These are phyloP conservation scores for Emergomyces orientalis DNA, from an alignment of 2,329 filamentous ascomycete species.

Conservation along the genomic window DNA sequence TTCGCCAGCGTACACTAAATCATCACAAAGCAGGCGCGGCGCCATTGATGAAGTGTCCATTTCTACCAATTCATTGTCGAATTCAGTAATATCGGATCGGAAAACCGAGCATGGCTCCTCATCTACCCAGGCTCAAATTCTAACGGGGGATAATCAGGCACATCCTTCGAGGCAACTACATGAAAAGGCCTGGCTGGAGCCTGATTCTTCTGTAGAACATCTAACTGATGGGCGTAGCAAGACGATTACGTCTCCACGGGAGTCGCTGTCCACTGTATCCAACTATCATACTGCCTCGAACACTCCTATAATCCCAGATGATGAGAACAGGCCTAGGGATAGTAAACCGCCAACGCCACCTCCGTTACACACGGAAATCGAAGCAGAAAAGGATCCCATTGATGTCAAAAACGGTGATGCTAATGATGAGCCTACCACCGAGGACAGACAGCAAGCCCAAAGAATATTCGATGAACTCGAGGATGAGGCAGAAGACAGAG, in stretches of 20 bases:
- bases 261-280: conserved; percentile 32
- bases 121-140: not conserved
- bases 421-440: conserved; percentile 41
- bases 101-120: not conserved
- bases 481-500: conserved; percentile 69
- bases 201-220: conserved; percentile 20
- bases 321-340: conserved; percentile 18
- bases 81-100: conserved; percentile 2
- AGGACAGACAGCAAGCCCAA: conserved; percentile 67
- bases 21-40: not conserved
- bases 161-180: not conserved
- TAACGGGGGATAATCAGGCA: not conserved
- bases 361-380: conserved; percentile 7
- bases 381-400: conserved; percentile 16
- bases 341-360: conserved; percentile 12
- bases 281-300: conserved; percentile 39
- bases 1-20: not conserved
- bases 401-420: conserved; percentile 5
- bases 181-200: conserved; percentile 15
- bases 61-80: not conserved
- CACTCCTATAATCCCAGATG: conserved; percentile 30
- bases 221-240: conserved; percentile 19
- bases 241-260: conserved; percentile 24
- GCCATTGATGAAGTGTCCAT: not conserved
- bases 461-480: conserved; percentile 70